Percentiles rank a stretch among this genome's conserved stretches.
Evolutionary conservation across 192 early-diverging fungal species (phyloP).

Genomic region (Podila horticola): DNA sequence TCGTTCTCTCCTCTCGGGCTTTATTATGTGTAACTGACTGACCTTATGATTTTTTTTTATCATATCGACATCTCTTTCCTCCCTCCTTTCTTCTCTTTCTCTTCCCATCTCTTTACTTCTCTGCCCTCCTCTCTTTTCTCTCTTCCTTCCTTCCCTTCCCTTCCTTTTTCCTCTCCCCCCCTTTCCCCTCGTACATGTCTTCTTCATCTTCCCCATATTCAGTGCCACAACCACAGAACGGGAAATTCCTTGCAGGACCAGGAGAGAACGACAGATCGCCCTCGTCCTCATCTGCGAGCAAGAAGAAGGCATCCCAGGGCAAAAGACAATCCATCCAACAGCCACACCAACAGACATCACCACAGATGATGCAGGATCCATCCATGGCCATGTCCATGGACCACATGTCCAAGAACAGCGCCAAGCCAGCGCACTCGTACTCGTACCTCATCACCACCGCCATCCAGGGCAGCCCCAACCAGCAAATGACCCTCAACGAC

Average conservation of each 20-base stretch:
- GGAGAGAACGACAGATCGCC: background rate
- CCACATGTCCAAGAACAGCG: slow-evolving; percentile 30
- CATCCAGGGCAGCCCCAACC: slow-evolving; percentile 70
- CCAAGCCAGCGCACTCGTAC: slow-evolving; percentile 85
- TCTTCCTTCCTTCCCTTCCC: background rate
- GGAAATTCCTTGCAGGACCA: slow-evolving; percentile 20
- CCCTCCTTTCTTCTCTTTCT: background rate
- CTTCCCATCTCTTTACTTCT: slow-evolving; percentile 4
- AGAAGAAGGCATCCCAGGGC: slow-evolving; percentile 1
- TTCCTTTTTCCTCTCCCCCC: background rate
- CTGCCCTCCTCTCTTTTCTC: background rate
- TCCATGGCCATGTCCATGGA: slow-evolving; percentile 18
- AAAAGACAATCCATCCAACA: slow-evolving; percentile 12
- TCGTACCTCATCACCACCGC: slow-evolving; percentile 86
- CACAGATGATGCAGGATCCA: background rate
- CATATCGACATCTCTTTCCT: background rate
- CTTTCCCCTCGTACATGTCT: slow-evolving; percentile 9
- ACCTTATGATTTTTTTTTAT: slow-evolving; percentile 5
- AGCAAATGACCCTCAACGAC: slow-evolving; percentile 86
- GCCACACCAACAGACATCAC: slow-evolving; percentile 23
- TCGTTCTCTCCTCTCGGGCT: background rate
- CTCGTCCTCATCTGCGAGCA: background rate
- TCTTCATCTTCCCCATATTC: slow-evolving; percentile 13
- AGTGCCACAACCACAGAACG: background rate
- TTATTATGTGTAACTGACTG: background rate